phyloP scores from a whole-genome alignment of 192 early-diverging fungal genomes.

The Oehlia diaphana region DNA sequence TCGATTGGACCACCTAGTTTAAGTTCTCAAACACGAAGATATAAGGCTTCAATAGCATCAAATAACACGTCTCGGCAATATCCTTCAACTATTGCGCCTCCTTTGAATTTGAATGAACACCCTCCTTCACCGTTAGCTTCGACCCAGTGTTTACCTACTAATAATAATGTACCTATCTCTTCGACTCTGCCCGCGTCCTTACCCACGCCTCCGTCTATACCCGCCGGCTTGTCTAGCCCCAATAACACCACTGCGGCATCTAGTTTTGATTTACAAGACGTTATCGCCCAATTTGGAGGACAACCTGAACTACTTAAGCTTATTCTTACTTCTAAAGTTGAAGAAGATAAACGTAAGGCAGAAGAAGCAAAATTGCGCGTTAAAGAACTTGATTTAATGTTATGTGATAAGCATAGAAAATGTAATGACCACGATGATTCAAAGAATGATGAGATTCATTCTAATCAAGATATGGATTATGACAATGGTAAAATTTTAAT shows the following conservation, averaged over 20 bases:
- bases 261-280: slow-evolving; percentile 49
- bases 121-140: slow-evolving; percentile 6
- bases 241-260: slow-evolving; percentile 29
- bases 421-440: slow-evolving; percentile 4
- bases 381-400: slow-evolving; percentile 48
- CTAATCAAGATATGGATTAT: slow-evolving; percentile 18
- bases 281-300: slow-evolving; percentile 44
- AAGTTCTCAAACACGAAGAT: neutral
- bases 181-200: neutral
- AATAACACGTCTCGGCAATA: neutral
- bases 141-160: neutral
- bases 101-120: neutral
- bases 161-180: neutral
- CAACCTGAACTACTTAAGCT: slow-evolving; percentile 57
- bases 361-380: slow-evolving; percentile 57
- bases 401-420: slow-evolving; percentile 32
- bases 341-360: slow-evolving; percentile 56
- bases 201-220: slow-evolving; percentile 12
- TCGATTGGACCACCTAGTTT: neutral
- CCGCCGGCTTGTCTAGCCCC: neutral
- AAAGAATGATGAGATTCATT: neutral
- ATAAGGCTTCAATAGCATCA: neutral
- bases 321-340: slow-evolving; percentile 54
- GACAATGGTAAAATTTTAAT: neutral
- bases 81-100: neutral